Percentiles rank a stretch among this genome's conserved stretches.
Evolutionary conservation across 106 monocot genomes (phyloP).

Genomic region (Cymbidium sinense): DNA sequence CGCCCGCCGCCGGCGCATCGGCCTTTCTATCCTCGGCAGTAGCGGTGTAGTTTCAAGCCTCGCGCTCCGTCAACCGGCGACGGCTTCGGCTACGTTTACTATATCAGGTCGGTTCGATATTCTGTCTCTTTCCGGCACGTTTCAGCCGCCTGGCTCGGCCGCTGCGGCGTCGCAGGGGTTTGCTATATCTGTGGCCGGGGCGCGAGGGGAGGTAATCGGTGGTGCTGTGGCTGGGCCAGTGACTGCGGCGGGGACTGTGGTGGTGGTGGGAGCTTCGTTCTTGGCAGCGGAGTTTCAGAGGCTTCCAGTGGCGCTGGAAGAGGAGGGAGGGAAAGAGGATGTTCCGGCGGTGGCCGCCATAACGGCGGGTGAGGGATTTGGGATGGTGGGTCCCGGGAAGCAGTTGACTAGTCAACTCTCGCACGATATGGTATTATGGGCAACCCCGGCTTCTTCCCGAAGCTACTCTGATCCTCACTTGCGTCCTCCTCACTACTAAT

Average conservation of each 20-base stretch:
- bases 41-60: not conserved
- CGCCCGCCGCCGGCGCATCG: slow-evolving; percentile 4
- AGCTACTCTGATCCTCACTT: not conserved
- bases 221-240: slow-evolving; percentile 43
- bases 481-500: slow-evolving; percentile 3
- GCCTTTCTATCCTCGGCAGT: slow-evolving; percentile 6
- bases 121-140: slow-evolving; percentile 38
- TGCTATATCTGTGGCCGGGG: slow-evolving; percentile 36
- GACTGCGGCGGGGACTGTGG: slow-evolving; percentile 28
- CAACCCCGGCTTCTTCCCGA: not conserved
- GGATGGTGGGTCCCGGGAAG: not conserved
- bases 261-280: slow-evolving; percentile 39
- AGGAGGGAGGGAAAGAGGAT: not conserved
- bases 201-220: slow-evolving; percentile 61
- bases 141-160: not conserved
- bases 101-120: slow-evolving; percentile 48
- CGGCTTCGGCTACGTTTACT: slow-evolving; percentile 12
- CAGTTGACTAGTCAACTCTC: not conserved
- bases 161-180: not conserved
- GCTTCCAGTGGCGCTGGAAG: slow-evolving; percentile 20
- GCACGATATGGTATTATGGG: slow-evolving; percentile 5
- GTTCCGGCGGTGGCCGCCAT: not conserved
- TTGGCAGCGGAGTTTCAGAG: slow-evolving; percentile 22
- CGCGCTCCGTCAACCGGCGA: slow-evolving; percentile 25
- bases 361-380: not conserved